Evolutionary conservation across 108 stramenopile genomes (phyloP), one percentile per base, ranked within the genome.

Genomic region (Cyclotella kingstonii): DNA sequence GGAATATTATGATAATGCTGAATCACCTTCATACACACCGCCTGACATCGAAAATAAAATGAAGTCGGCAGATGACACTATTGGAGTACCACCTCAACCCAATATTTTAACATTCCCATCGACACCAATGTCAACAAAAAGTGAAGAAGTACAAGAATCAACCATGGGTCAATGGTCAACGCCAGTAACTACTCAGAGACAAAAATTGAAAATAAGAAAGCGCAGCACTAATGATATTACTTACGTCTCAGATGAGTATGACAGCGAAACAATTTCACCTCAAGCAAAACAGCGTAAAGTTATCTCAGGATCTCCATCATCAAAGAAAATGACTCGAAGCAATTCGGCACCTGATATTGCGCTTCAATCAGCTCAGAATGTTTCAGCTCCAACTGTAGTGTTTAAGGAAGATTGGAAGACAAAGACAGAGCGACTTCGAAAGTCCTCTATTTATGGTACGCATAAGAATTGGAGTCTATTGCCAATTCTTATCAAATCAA

Each of bases 401-500:
- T 98, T 98, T 60, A 94, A 92, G 44, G 97, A 99, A 81, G 79
- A 82, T 30, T 99, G 96, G 95, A 68, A 73, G 35, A 80, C 81
- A 15, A 96, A 96, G 66, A 84, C 91, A 45, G 92, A 91, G 28
- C 85, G 95, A 29, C 52, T 97, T 10, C 77, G 94, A 31, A 63
- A 80, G 8, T 77, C 75, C 26, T 93, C 90, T 31, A 77, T 80
- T 17, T 89, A 80, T 45, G 95, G 95, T n/a, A 76, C 78, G 23
- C 78, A 86, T 68, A 85, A 92, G 31, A 87, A 89, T 19, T 98
- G 97, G 96, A 77, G 91, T 38, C 64, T 99, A 15, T 66, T 95
- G 35, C 95, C 96, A 22, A 82, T 99, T 45, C 81, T 99, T 36
- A 84, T 99, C 25, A 99, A 99, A 78, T 85, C 90, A 39, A 95